Base-by-base conservation (phyloP, 371 early-diverging fungal genomes). In the Amoeboaphelidium occidentale region DNA sequence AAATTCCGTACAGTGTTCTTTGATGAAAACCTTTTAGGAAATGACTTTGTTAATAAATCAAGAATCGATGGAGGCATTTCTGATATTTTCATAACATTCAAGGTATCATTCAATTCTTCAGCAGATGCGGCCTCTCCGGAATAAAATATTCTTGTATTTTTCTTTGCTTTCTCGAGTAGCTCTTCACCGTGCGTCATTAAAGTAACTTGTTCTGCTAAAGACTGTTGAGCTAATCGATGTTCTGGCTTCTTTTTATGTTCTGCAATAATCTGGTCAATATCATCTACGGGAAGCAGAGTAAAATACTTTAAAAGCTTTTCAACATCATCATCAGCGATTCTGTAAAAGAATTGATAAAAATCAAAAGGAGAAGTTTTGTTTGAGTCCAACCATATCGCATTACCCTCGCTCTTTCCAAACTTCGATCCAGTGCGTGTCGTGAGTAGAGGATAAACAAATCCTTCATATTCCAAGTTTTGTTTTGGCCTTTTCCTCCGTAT, bases 351-450 rank as follows among this genome's bases (percentile, higher is more conserved):
- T 74, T 92, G 93, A 62, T 85, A 93, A 51, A 90, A 78, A 50
- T 91, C 88, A 60, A 76, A 93, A 1, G 72, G 62, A 32, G 84
- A 79, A 0, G 84, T 75, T 70, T 76, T 72, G 1, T 53, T 59
- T 32, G 72, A 69, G 61, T 87, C 83, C 49, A 93, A 59, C 92
- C 92, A 93, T 21, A 93, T 69, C 1, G 91, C 92, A 55, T 91
- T 91, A 27, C 91, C 92, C 2, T 84, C 89, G 39, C 82, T 81
- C 63, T 93, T 93, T 23, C 94, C 92, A 70, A 88, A 89, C 59
- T 93, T 93, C 51, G 87, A 82, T 2, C 94, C 94, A 0, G 74
- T 69, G 0, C 84, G 66, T 0, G 81, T 86, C 0, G 85, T 73
- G 23, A 93, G 62, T 44, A 93, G 63, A n/a, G 88, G 90, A 91